These are phyloP conservation scores for Cryomyces antarcticus DNA, from an alignment of 495 filamentous ascomycete species.

Conservation along the genomic window DNA sequence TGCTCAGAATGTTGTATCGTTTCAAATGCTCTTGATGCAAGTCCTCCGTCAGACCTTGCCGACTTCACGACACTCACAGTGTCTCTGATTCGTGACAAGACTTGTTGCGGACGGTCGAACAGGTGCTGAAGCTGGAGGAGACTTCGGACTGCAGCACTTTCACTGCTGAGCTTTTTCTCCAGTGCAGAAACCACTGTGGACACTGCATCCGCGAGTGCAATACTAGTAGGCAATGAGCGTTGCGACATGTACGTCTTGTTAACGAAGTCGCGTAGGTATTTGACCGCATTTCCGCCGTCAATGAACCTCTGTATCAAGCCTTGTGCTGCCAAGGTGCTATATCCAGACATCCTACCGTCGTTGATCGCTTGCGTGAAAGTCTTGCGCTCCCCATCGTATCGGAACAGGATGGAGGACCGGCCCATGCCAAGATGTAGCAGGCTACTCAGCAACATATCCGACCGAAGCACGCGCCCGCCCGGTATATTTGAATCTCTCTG, in stretches of 20 bases:
- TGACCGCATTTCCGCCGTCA: conserved; percentile 36
- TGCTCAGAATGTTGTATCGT: conserved; percentile 43
- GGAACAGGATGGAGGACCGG: conserved; percentile 60
- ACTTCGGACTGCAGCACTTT: conserved; percentile 23
- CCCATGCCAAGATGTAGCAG: conserved; percentile 59
- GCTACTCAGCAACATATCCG: conserved; percentile 34
- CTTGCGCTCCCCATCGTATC: conserved; percentile 34
- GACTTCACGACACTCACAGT: conserved; percentile 35
- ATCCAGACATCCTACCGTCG: conserved; percentile 45
- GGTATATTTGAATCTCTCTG: not conserved
- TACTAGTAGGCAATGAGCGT: conserved; percentile 25
- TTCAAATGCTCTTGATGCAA: conserved; percentile 47
- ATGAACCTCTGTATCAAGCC: conserved; percentile 36
- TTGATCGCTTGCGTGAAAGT: conserved; percentile 36
- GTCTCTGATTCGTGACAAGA: conserved; percentile 39
- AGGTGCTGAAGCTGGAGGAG: conserved; percentile 49
- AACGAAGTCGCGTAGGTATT: conserved; percentile 31
- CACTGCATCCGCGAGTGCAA: conserved; percentile 42
- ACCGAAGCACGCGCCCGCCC: conserved; percentile 5
- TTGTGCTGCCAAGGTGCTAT: conserved; percentile 35
- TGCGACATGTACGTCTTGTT: conserved; percentile 18
- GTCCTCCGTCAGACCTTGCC: conserved; percentile 39
- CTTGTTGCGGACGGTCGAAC: conserved; percentile 38
- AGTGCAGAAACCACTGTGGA: conserved; percentile 32
- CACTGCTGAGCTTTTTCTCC: conserved; percentile 27